A percentile compares a stretch with the other conserved stretches of the same genome.
These are phyloP conservation scores for Carallia pectinifolia DNA, from an alignment of 345 rosid species.

Conservation along the genomic window DNA sequence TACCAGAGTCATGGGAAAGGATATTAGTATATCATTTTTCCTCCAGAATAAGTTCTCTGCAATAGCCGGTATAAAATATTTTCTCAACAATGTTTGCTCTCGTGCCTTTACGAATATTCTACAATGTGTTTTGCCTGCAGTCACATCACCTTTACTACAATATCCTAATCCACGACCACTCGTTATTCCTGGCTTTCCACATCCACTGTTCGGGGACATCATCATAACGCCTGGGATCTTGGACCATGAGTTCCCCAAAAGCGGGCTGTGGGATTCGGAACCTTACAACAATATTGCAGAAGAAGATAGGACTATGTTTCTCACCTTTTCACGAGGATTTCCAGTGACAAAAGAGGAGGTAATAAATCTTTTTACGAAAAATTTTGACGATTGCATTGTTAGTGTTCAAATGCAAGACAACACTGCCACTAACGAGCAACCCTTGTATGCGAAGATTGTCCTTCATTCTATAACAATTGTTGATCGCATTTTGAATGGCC, in stretches of 20 bases:
- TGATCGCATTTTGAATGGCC: slow-evolving; percentile 36
- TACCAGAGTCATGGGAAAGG: slow-evolving; percentile 24
- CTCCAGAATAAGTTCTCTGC: slow-evolving; percentile 30
- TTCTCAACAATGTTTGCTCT: slow-evolving; percentile 35
- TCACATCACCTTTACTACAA: background rate
- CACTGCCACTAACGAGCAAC: slow-evolving; percentile 23
- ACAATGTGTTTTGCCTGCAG: slow-evolving; percentile 8
- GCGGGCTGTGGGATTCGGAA: slow-evolving; percentile 41
- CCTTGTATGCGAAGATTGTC: slow-evolving; percentile 42
- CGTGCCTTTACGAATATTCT: slow-evolving; percentile 40
- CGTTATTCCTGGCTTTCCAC: slow-evolving; percentile 41
- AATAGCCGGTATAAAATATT: slow-evolving; percentile 38
- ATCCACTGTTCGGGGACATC: slow-evolving; percentile 36
- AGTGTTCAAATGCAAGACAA: slow-evolving; percentile 37
- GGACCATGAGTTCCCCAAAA: slow-evolving; percentile 19
- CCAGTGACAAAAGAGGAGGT: slow-evolving; percentile 41
- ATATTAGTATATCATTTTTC: slow-evolving; percentile 29
- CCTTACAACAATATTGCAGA: slow-evolving; percentile 17
- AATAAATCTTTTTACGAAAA: slow-evolving; percentile 27
- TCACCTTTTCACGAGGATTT: slow-evolving; percentile 49
- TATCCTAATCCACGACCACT: slow-evolving; percentile 8
- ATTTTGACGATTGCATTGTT: slow-evolving; percentile 30
- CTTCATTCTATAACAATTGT: slow-evolving; percentile 24
- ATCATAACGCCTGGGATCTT: slow-evolving; percentile 22
- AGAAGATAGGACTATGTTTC: slow-evolving; percentile 46